Evolutionary conservation across 2,329 filamentous ascomycete species (phyloP), one percentile per base, ranked within the genome.

Genomic region (Pyricularia grisea): DNA sequence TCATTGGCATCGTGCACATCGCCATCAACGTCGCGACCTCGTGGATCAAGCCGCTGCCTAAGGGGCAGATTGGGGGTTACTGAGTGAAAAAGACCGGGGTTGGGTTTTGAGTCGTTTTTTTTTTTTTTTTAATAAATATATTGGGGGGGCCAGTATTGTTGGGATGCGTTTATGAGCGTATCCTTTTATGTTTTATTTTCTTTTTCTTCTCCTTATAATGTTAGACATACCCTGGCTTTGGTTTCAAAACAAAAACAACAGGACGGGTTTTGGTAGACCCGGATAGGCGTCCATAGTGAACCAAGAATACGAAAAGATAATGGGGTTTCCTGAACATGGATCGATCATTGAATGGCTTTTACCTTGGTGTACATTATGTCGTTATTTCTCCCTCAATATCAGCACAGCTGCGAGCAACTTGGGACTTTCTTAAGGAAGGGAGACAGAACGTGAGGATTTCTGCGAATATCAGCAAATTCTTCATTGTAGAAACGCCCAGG

Each of bases 1-100:
- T 96, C 70, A 93, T 94, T 74, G 93, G 93, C 3, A 81, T 89
- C 58, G 88, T 97, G 25, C 87, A 87, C 72, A 87, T 97, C 70
- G 88, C 74, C 0, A 79, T 94, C 30, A 92, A 93, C 75, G 58
- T 94, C 66, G 80, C 82, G 5, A 84, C 94, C 4, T 78, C 77
- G 70, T 86, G 83, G 84, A 82, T 86, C 10, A 77, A 78, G 30
- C 86, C 87, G 0, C 76, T 89, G 72, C 86, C 87, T 0, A 84
- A 80, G 74, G 83, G 82, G 2, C 83, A 86, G 75, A 76, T 85
- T 71, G 83, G 83, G 14, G 83, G 83, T 2, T 78, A 75, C 30
- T 82, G 73, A 73, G 33, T 42, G 33, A 12, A 36, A 36, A 12
- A 4, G 7, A n/a, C 2, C 33, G 12, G 2, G 11, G 4, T 10